Conservation (phyloP, 768 basidiomycete species). For the Russula earlei region DNA sequence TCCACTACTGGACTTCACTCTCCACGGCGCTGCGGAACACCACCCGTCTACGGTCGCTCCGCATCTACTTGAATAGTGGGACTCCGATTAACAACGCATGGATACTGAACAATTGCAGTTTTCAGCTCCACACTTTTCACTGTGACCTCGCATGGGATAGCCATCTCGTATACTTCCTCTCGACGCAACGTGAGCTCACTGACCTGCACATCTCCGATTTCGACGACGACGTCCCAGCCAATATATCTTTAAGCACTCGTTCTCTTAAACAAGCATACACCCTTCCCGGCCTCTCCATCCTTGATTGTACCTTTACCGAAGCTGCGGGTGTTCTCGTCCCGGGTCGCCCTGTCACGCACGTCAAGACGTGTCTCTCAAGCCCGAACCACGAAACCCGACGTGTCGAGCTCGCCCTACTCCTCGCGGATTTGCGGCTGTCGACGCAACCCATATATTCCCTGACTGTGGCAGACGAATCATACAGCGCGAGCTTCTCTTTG, state of each 20-base stretch:
- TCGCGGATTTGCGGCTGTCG: slow-evolving; percentile 39
- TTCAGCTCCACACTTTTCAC: slow-evolving; percentile 50
- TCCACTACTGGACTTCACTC: slow-evolving; percentile 43
- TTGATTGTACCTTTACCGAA: slow-evolving; percentile 63
- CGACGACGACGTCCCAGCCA: slow-evolving; percentile 23
- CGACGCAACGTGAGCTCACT: slow-evolving; percentile 36
- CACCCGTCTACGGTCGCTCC: slow-evolving; percentile 41
- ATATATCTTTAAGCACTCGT: slow-evolving; percentile 16
- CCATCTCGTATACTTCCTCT: slow-evolving; percentile 44
- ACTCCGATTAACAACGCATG: slow-evolving; percentile 28
- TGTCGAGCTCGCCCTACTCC: slow-evolving; percentile 40
- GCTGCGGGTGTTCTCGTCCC: slow-evolving; percentile 50
- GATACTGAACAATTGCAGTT: slow-evolving; percentile 35
- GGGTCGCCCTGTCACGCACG: slow-evolving; percentile 45
- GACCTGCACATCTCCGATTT: slow-evolving; percentile 39
- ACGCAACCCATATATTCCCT: slow-evolving; percentile 39
- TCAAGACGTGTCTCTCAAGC: slow-evolving; percentile 62
- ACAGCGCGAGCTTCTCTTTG: slow-evolving; percentile 44
- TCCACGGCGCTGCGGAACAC: slow-evolving; percentile 40
- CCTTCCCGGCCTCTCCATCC: slow-evolving; percentile 40
- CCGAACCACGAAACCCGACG: slow-evolving; percentile 40
- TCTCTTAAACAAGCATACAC: slow-evolving; percentile 24
- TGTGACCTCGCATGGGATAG: slow-evolving; percentile 61
- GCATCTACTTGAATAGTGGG: slow-evolving; percentile 33
- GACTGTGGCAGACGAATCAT: slow-evolving; percentile 54